These are phyloP conservation scores for Ilyonectria sp. DNA, from an alignment of 2,329 filamentous ascomycete genomes.

Conservation along the genomic window DNA sequence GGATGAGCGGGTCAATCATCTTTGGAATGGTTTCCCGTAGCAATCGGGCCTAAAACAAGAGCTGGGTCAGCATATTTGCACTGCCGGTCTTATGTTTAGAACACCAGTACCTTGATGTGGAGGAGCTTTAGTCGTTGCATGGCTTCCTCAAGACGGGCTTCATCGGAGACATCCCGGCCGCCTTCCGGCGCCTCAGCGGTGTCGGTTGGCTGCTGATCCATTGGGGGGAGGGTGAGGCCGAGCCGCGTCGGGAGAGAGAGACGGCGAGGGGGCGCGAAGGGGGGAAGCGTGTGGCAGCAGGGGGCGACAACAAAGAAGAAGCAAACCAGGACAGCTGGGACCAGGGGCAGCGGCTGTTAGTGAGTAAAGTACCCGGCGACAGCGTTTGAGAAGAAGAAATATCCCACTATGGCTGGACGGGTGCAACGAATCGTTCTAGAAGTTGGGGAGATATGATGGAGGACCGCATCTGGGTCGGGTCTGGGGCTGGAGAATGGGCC, in stretches of 20 bases:
- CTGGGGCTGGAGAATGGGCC: conserved; percentile 4
- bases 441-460: conserved; percentile 24
- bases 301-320: conserved; percentile 28
- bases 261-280: conserved; percentile 1
- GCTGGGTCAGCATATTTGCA: conserved; percentile 37
- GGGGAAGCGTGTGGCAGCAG: conserved; percentile 10
- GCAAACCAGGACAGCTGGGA: conserved; percentile 25
- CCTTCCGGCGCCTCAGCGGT: conserved; percentile 40
- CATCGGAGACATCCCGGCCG: conserved; percentile 58
- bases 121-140: conserved; percentile 67
- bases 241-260: conserved; percentile 6
- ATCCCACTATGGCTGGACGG: conserved; percentile 15
- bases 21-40: conserved; percentile 56
- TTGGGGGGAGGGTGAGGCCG: conserved; percentile 23
- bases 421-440: conserved; percentile 44
- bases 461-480: conserved; percentile 24
- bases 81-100: conserved; percentile 29
- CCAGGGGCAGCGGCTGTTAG: conserved; percentile 15
- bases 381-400: conserved; percentile 26
- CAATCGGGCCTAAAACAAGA: conserved; percentile 49
- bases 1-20: conserved; percentile 64
- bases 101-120: conserved; percentile 65
- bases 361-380: conserved; percentile 26
- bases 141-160: conserved; percentile 65
- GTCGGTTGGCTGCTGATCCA: conserved; percentile 42